Conservation (phyloP, 306 rosid genomes). For the Cicer chorassanicum region DNA sequence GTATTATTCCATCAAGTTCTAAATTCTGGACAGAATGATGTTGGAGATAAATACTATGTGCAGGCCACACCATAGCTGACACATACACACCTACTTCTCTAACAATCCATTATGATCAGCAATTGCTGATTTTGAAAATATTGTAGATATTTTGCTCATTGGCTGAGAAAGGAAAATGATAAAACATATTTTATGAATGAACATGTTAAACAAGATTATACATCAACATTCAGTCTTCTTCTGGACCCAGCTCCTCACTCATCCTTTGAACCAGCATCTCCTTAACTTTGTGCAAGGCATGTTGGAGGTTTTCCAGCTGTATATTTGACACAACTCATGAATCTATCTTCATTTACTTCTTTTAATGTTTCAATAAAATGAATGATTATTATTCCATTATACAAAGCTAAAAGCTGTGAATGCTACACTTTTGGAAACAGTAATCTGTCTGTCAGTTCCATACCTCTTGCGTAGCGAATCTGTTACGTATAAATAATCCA, state of each 20-base stretch:
- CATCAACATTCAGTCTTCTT: slow-evolving; percentile 42
- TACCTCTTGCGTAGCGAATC: slow-evolving; percentile 73
- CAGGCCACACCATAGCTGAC: background rate
- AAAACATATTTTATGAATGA: background rate
- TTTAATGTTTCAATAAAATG: slow-evolving; percentile 14
- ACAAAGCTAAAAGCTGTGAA: background rate
- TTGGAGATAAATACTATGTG: background rate
- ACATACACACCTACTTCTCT: background rate
- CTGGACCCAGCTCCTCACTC: slow-evolving; percentile 38
- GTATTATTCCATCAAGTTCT: background rate
- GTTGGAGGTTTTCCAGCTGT: slow-evolving; percentile 50
- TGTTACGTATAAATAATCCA: slow-evolving; percentile 57
- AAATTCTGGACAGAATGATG: slow-evolving; percentile 7
- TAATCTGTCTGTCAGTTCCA: slow-evolving; percentile 17
- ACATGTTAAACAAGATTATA: slow-evolving; percentile 12
- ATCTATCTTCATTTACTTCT: background rate
- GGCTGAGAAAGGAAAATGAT: background rate
- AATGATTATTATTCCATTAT: background rate
- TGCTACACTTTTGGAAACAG: background rate
- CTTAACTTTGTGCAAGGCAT: slow-evolving; percentile 47
- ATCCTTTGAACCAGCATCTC: slow-evolving; percentile 48
- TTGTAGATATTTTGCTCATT: background rate
- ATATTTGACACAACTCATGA: slow-evolving; percentile 38
- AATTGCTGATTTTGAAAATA: slow-evolving; percentile 11
- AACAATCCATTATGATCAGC: background rate